Evolutionary conservation across 108 stramenopile genomes (phyloP).

Genomic region (Skeletonema menzelii): DNA sequence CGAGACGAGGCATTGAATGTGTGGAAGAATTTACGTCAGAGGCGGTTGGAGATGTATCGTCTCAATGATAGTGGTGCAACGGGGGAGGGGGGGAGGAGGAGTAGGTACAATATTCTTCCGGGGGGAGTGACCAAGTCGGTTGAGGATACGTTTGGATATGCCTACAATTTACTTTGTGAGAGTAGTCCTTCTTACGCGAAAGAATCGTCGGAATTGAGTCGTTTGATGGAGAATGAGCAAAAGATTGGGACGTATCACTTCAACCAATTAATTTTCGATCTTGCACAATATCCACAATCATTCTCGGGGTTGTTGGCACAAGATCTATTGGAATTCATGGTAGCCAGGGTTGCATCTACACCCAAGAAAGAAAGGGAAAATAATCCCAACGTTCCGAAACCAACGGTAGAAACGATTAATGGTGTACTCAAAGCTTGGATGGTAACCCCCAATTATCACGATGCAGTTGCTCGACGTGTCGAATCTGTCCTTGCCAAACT

Average conservation of each 20-base stretch:
- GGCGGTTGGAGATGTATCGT: slow-evolving; percentile 26
- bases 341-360: slow-evolving; percentile 4
- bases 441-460: slow-evolving; percentile 31
- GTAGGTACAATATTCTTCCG: slow-evolving; percentile 15
- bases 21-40: slow-evolving; percentile 13
- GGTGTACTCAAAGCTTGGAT: slow-evolving; percentile 44
- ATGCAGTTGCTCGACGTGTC: slow-evolving; percentile 29
- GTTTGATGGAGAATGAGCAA: not conserved
- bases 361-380: not conserved
- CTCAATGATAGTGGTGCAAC: slow-evolving; percentile 3
- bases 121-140: slow-evolving; percentile 8
- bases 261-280: slow-evolving; percentile 45
- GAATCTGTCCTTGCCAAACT: slow-evolving; percentile 43
- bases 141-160: slow-evolving; percentile 32
- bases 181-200: slow-evolving; percentile 16
- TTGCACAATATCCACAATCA: slow-evolving; percentile 28
- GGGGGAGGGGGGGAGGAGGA: not conserved
- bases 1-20: slow-evolving; percentile 36
- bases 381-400: slow-evolving; percentile 37
- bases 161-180: slow-evolving; percentile 14
- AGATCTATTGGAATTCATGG: slow-evolving; percentile 43
- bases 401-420: slow-evolving; percentile 36
- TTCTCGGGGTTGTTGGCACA: slow-evolving; percentile 39
- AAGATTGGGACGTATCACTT: slow-evolving; percentile 44
- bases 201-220: not conserved